These are phyloP conservation scores for Exophiala mesophila DNA, from an alignment of 2,329 filamentous ascomycete genomes.

Conservation along the genomic window DNA sequence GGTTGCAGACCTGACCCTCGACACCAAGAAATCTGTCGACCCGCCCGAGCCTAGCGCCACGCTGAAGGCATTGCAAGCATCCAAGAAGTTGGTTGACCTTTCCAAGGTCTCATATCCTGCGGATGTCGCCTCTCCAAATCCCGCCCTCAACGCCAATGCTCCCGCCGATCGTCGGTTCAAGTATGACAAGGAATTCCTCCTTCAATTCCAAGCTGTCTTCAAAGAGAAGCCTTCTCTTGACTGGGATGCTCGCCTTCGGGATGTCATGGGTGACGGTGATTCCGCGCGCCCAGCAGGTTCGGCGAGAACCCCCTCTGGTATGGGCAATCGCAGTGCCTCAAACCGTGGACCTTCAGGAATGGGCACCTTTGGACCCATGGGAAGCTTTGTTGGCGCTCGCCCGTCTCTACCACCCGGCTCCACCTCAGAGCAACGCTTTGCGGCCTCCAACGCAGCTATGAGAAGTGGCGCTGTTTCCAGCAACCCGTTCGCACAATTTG, in stretches of 20 bases:
- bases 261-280: slow-evolving; percentile 71
- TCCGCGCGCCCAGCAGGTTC: slow-evolving; percentile 61
- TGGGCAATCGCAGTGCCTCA: slow-evolving; percentile 48
- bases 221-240: slow-evolving; percentile 93
- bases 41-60: slow-evolving; percentile 89
- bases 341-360: slow-evolving; percentile 48
- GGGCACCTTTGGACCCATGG: slow-evolving; percentile 58
- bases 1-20: slow-evolving; percentile 82
- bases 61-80: slow-evolving; percentile 86
- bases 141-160: slow-evolving; percentile 71
- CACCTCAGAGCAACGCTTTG: slow-evolving; percentile 73
- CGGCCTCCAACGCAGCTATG: slow-evolving; percentile 53
- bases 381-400: slow-evolving; percentile 54
- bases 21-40: slow-evolving; percentile 81
- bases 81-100: slow-evolving; percentile 78
- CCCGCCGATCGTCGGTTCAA: slow-evolving; percentile 78
- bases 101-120: slow-evolving; percentile 75
- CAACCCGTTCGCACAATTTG: slow-evolving; percentile 57
- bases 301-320: slow-evolving; percentile 45
- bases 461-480: slow-evolving; percentile 36
- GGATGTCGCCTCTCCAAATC: slow-evolving; percentile 83
- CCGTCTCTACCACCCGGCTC: slow-evolving; percentile 67
- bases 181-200: slow-evolving; percentile 90
- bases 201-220: slow-evolving; percentile 95
- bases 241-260: slow-evolving; percentile 84